These are phyloP conservation scores for Phytopythium delawarense DNA, from an alignment of 352 stramenopile genomes.

Conservation along the genomic window DNA sequence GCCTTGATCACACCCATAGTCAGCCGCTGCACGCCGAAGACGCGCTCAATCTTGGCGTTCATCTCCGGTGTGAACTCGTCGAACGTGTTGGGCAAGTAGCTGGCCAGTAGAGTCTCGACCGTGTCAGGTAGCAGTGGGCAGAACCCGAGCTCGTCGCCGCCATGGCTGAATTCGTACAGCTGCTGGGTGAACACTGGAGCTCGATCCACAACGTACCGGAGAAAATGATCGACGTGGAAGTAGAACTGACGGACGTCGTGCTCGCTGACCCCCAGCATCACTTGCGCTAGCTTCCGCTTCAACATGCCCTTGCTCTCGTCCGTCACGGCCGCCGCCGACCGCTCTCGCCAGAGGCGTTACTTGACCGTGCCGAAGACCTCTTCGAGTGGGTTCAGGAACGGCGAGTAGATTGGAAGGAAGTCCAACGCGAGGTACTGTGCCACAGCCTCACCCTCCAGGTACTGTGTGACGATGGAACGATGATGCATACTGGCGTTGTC, in stretches of 20 bases:
- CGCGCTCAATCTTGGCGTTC: not conserved
- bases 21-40: no score
- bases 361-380: not conserved
- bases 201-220: not conserved
- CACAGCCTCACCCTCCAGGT: not conserved
- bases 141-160: not conserved
- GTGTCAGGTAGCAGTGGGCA: not conserved
- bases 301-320: not conserved
- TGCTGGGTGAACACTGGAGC: not conserved
- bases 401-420: not conserved
- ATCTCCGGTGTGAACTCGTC: not conserved
- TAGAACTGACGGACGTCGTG: not conserved
- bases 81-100: not conserved
- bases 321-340: not conserved
- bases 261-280: not conserved
- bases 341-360: not conserved
- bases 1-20: no score
- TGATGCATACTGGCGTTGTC: not conserved
- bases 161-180: not conserved
- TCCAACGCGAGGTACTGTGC: not conserved
- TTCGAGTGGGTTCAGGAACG: not conserved
- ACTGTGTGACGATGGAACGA: not conserved
- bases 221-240: not conserved
- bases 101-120: not conserved
- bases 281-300: not conserved